Evolutionary conservation across 306 rosid genomes (phyloP).

Genomic region (Rosa lucieae): DNA sequence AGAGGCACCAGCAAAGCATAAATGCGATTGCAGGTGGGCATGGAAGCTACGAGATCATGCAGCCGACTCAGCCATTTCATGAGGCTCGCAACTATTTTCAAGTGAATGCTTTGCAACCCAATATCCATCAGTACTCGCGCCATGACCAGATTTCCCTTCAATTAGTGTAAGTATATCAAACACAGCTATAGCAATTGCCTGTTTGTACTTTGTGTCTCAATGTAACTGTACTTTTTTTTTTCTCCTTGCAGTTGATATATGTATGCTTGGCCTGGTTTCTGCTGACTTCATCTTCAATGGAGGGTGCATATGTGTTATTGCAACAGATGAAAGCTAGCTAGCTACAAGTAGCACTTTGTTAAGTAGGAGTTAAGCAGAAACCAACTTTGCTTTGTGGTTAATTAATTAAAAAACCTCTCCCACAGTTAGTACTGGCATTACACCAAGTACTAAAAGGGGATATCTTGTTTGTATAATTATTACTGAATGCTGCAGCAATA

Average conservation of each 20-base stretch:
- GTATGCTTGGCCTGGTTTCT: constrained; percentile 10
- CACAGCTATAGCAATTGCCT: neutral
- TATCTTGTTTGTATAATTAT: constrained; percentile 21
- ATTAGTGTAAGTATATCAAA: constrained; percentile 53
- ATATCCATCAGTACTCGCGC: constrained; percentile 44
- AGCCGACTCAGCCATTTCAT: constrained; percentile 48
- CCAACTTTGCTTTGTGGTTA: constrained; percentile 3
- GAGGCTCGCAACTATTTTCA: constrained; percentile 78
- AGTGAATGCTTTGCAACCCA: constrained; percentile 76
- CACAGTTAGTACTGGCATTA: neutral
- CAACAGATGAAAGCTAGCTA: neutral
- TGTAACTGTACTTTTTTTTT: neutral
- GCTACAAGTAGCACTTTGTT: neutral
- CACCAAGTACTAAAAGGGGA: constrained; percentile 2
- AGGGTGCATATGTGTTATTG: neutral
- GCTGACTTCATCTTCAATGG: neutral
- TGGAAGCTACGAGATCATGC: constrained; percentile 58
- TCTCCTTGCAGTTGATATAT: neutral
- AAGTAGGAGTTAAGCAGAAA: constrained; percentile 9
- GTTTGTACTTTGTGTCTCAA: neutral
- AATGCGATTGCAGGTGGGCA: constrained; percentile 44
- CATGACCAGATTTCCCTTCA: constrained; percentile 82
- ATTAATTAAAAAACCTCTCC: neutral
- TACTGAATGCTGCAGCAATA: neutral
- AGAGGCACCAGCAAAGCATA: constrained; percentile 62